Conservation (phyloP, 148 eudicot genomes). For the Silene latifolia region DNA sequence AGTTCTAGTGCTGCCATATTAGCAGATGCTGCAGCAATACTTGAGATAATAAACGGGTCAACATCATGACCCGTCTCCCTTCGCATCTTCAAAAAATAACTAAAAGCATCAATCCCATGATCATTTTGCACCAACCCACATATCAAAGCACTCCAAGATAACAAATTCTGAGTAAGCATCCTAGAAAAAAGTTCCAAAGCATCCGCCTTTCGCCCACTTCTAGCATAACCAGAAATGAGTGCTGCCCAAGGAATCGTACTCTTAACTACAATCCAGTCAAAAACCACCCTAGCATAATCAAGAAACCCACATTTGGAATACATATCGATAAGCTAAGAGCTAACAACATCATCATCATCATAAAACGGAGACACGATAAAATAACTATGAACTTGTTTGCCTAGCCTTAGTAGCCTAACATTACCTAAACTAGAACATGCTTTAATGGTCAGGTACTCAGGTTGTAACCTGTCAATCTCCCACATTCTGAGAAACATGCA, state of each 20-base stretch:
- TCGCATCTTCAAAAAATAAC: constrained; percentile 45
- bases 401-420: constrained; percentile 43
- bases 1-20: constrained; percentile 50
- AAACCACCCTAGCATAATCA: constrained; percentile 47
- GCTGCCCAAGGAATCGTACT: constrained; percentile 68
- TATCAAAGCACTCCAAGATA: constrained; percentile 77
- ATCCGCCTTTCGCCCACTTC: constrained; percentile 41
- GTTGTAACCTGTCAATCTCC: constrained; percentile 33
- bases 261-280: constrained; percentile 40
- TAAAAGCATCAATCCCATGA: constrained; percentile 41
- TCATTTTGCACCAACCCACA: constrained; percentile 72
- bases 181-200: constrained; percentile 47
- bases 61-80: constrained; percentile 37
- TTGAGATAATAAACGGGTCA: constrained; percentile 54
- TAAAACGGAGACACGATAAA: constrained; percentile 45
- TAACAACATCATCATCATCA: constrained; percentile 62
- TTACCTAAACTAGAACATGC: constrained; percentile 49
- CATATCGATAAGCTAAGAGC: constrained; percentile 64
- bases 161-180: constrained; percentile 46
- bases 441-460: constrained; percentile 57
- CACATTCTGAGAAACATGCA: constrained; percentile 43
- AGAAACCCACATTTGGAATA: constrained; percentile 57
- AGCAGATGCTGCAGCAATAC: constrained; percentile 50
- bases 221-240: constrained; percentile 62
- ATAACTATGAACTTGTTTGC: constrained; percentile 57